phyloP scores from a whole-genome alignment of 257 asterid species.

The Craterostigma plantagineum region DNA sequence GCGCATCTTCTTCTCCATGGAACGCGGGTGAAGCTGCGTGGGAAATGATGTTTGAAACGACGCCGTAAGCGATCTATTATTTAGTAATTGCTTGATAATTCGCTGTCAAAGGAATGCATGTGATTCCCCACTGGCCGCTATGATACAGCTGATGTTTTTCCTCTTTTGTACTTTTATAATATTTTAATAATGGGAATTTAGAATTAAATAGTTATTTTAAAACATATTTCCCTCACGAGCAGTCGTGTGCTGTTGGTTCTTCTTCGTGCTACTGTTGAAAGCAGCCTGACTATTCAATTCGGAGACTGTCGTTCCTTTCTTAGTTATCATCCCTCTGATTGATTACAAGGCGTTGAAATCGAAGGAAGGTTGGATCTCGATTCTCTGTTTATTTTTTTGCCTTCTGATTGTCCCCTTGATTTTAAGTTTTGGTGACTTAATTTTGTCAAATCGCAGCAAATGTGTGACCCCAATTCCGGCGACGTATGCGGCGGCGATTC shows the following conservation, averaged over 20 bases:
- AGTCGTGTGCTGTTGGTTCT: not conserved
- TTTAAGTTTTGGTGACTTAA: conserved; percentile 2
- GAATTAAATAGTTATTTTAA: too few species aligned
- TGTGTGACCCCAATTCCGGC: conserved; percentile 46
- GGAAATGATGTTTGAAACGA: not conserved
- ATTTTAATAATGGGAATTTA: too few species aligned
- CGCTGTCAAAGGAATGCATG: too few species aligned
- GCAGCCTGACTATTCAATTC: conserved; percentile 11
- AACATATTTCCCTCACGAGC: not conserved
- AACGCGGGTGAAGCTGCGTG: conserved; percentile 6
- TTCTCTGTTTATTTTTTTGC: too few species aligned
- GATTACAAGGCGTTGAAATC: too few species aligned
- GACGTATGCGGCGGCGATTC: conserved; percentile 36
- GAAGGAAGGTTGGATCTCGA: too few species aligned
- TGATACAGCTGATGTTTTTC: not conserved
- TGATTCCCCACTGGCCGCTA: too few species aligned
- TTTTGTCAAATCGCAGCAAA: conserved; percentile 8
- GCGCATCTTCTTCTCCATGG: conserved; percentile 14
- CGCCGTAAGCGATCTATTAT: not conserved
- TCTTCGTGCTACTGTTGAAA: not conserved
- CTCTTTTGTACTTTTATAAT: too few species aligned
- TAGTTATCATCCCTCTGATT: too few species aligned
- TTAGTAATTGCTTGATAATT: too few species aligned
- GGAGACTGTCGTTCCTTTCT: not conserved
- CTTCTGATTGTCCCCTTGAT: not conserved